Evolutionary conservation across 495 filamentous ascomycete species (phyloP).

Genomic region (Glutinoglossum americanum): DNA sequence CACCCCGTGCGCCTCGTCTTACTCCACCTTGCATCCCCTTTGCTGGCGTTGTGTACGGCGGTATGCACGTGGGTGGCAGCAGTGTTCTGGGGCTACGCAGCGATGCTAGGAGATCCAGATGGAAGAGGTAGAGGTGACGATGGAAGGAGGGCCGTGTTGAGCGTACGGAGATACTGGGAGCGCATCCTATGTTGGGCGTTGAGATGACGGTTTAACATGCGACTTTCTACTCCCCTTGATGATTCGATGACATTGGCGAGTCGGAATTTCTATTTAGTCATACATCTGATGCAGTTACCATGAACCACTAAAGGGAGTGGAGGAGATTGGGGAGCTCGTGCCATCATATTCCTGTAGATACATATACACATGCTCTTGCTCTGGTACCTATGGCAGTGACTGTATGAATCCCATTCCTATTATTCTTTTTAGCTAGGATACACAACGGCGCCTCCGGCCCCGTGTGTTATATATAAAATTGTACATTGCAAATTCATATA

Average conservation of each 20-base stretch:
- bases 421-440: not conserved
- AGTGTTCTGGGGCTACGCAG: conserved; percentile 40
- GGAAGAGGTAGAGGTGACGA: conserved; percentile 40
- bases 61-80: conserved; percentile 37
- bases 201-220: not conserved
- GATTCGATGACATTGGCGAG: not conserved
- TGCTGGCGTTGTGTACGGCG: conserved; percentile 30
- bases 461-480: not conserved
- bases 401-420: not conserved
- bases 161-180: conserved; percentile 40
- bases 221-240: not conserved
- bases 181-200: not conserved
- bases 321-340: not conserved
- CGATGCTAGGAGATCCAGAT: conserved; percentile 38
- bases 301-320: not conserved
- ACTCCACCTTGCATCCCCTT: conserved; percentile 30
- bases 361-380: too few relatives aligned
- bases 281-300: not conserved
- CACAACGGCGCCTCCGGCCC: not conserved
- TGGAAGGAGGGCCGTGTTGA: conserved; percentile 35
- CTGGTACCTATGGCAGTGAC: not conserved
- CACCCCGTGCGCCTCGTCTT: conserved; percentile 15
- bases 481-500: not conserved
- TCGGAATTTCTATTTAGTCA: not conserved
- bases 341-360: not conserved